phyloP scores from a whole-genome alignment of 1,284 basidiomycete genomes.

The Schizopora paradoxa region DNA sequence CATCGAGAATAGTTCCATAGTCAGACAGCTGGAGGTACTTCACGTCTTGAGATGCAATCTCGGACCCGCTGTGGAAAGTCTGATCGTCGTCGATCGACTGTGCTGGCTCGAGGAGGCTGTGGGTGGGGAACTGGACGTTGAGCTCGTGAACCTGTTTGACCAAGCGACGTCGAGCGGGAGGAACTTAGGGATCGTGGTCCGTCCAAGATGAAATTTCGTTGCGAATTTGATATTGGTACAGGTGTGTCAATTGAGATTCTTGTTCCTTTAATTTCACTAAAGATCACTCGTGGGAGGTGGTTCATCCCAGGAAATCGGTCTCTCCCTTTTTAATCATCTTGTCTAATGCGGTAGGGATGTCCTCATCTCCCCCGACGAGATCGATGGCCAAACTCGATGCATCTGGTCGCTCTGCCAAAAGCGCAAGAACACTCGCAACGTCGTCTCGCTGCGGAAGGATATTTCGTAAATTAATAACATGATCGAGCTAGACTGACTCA shows the following conservation, averaged over 20 bases:
- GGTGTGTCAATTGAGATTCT: no score
- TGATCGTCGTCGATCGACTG: constrained; percentile 35
- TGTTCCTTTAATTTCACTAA: no score
- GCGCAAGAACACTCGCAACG: constrained; percentile 51
- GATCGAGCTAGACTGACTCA: constrained; percentile 22
- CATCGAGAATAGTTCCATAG: constrained; percentile 13
- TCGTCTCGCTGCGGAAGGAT: constrained; percentile 46
- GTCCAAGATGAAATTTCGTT: no score
- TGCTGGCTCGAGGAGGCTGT: constrained; percentile 31
- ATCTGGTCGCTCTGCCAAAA: constrained; percentile 48
- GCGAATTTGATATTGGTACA: no score
- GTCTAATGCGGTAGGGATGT: constrained; percentile 45
- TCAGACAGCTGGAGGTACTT: constrained; percentile 32
- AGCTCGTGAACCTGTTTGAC: constrained; percentile 22
- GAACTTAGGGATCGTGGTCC: constrained; percentile 24
- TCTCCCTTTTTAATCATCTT: constrained; percentile 45
- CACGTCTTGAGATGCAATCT: constrained; percentile 36
- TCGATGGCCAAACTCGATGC: constrained; percentile 61
- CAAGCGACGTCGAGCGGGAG: constrained; percentile 23
- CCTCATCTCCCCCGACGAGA: constrained; percentile 51
- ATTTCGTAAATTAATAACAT: constrained; percentile 2
- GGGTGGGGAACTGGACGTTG: constrained; percentile 4
- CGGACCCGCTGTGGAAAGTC: constrained; percentile 37
- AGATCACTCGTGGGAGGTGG: no score
- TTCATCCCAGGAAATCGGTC: constrained; percentile 42